Conservation (phyloP, 768 basidiomycete species). For the Russula dissimulans region DNA sequence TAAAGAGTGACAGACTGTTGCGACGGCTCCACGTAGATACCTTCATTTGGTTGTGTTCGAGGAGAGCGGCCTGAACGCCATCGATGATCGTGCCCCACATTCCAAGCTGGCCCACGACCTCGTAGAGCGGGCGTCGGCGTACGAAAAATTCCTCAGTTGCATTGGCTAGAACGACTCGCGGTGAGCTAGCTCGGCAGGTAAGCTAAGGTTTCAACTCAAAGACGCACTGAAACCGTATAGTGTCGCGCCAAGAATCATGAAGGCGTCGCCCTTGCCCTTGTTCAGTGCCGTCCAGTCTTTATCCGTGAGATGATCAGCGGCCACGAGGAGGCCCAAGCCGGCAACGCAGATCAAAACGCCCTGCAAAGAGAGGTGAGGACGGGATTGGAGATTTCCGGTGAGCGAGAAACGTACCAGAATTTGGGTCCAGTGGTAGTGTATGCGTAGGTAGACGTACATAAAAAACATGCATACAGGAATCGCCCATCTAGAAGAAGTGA, state of each 20-base stretch:
- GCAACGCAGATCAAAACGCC: conserved; percentile 64
- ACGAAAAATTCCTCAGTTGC: conserved; percentile 87
- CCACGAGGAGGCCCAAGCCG: conserved; percentile 73
- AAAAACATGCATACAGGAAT: conserved; percentile 82
- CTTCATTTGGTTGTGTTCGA: conserved; percentile 63
- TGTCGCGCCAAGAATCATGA: conserved; percentile 81
- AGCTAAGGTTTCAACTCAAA: not conserved
- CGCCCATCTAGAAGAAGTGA: conserved; percentile 52
- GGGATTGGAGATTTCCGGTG: not conserved
- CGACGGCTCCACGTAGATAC: conserved; percentile 62
- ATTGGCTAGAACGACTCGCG: conserved; percentile 43
- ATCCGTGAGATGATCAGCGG: conserved; percentile 65
- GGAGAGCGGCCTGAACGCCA: conserved; percentile 62
- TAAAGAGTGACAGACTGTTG: conserved; percentile 41
- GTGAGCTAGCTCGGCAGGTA: not conserved
- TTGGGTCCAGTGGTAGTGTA: conserved; percentile 78
- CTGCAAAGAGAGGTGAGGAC: conserved; percentile 27
- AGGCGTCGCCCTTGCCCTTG: conserved; percentile 71
- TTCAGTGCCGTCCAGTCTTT: conserved; percentile 61
- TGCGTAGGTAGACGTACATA: conserved; percentile 75
- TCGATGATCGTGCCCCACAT: conserved; percentile 79
- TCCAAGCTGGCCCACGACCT: conserved; percentile 81
- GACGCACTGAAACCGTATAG: conserved; percentile 78
- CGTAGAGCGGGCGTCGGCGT: conserved; percentile 68
- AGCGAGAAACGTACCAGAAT: conserved; percentile 42